Percentiles rank a stretch among this genome's conserved stretches.
phyloP scores from a whole-genome alignment of 805 yeast species.

The Wickerhamiella hasegawae region DNA sequence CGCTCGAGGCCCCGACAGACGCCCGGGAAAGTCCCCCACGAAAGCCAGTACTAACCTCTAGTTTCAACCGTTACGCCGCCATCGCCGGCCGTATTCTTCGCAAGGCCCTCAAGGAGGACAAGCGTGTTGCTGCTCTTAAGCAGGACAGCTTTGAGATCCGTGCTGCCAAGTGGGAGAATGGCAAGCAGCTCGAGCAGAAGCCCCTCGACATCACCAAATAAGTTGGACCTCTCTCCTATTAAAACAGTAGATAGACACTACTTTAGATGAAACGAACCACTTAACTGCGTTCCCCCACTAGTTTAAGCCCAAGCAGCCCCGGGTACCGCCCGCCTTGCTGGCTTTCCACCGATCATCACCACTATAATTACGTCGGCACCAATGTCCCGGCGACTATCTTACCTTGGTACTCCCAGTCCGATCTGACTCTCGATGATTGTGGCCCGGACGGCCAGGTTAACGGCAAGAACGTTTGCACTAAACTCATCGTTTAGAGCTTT shows the following conservation, averaged over 20 bases:
- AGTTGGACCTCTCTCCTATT: too few species aligned
- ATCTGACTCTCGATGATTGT: too few species aligned
- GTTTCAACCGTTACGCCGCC: slow-evolving; percentile 77
- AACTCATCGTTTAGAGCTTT: too few species aligned
- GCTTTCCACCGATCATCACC: too few species aligned
- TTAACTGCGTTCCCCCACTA: neutral
- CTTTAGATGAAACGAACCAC: neutral
- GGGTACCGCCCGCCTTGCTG: too few species aligned
- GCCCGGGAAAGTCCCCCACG: too few species aligned
- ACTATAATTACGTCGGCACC: too few species aligned
- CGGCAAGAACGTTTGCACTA: too few species aligned
- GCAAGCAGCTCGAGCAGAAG: slow-evolving; percentile 24
- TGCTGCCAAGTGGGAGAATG: slow-evolving; percentile 56
- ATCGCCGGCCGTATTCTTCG: slow-evolving; percentile 83
- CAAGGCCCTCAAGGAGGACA: slow-evolving; percentile 73
- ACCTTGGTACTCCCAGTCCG: too few species aligned
- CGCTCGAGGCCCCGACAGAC: neutral
- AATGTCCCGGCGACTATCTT: too few species aligned
- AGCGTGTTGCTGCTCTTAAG: slow-evolving; percentile 49
- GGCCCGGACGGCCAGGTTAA: too few species aligned
- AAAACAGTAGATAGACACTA: neutral
- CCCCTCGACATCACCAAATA: slow-evolving; percentile 12
- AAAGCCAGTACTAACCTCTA: slow-evolving; percentile 15
- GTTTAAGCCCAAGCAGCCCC: too few species aligned
- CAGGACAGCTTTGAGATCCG: slow-evolving; percentile 64